Base-by-base conservation (phyloP, 371 early-diverging fungal genomes). In the Batrachochytrium dendrobatidis region DNA sequence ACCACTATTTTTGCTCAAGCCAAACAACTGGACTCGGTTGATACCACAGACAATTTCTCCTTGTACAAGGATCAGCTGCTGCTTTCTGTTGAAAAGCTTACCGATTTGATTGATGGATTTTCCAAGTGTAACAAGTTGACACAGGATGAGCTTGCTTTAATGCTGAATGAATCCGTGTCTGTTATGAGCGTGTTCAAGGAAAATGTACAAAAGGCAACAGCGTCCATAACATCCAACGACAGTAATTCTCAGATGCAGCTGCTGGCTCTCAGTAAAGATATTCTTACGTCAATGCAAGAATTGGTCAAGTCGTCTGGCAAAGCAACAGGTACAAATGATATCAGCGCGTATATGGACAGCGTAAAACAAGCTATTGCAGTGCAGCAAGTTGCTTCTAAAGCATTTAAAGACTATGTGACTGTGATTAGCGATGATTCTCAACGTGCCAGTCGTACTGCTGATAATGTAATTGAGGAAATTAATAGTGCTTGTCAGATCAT, bases 181-280 rank as follows among this genome's bases (percentile, higher is more conserved):
- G 56, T 68, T 1, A n/a, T 72, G 24, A 48, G 60, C 10, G 59
- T 60, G 3, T 60, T 80, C 25, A 63, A 56, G 49, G 62, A 65
- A n/a, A 28, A 58, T 0, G 65, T 62, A 8, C 67, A 61, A 12
- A 25, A 49, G 17, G 71, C 66, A 0, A 77, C 80, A 7, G 59
- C 64, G 0, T 67, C 80, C 17, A 48, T 80, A 10, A 69, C 78
- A 5, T 73, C 73, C 26, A 74, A 54, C 28, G 75, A 80, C 59
- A 75, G 71, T 50, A 53, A 73, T 49, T 72, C 73, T 70, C 80
- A 80, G 64, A 62, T 64, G 44, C 66, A 82, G 53, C 66, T 80
- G 2, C 61, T 79, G 20, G n/a, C 35, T 10, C 57, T 69, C 0
- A 66, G 66, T 6, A 66, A 67, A 34, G 18, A 31, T 12, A 71